Percentiles rank a stretch among this genome's conserved stretches.
Evolutionary conservation across 441 rosid genomes (phyloP).

Genomic region (Pelargonium citronellum): DNA sequence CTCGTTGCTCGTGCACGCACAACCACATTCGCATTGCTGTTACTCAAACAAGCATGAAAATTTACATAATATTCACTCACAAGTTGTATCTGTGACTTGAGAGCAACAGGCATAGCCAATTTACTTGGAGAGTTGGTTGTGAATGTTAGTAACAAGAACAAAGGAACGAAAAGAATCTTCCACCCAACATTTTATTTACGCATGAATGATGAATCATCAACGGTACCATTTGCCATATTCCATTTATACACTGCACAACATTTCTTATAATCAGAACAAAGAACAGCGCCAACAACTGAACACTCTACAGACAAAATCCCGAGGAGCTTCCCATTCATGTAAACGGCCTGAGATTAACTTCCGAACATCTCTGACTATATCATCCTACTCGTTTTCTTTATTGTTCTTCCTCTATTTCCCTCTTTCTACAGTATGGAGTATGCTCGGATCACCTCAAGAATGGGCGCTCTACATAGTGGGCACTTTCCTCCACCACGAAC

Average conservation of each 20-base stretch:
- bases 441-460: slow-evolving; percentile 84
- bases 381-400: slow-evolving; percentile 19
- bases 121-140: no score
- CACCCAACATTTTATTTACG: slow-evolving; percentile 33
- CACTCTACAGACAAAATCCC: slow-evolving; percentile 17
- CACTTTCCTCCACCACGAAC: slow-evolving; percentile 83
- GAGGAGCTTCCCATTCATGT: slow-evolving; percentile 12
- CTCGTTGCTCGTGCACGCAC: no score
- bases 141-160: no score
- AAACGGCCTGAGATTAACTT: background rate
- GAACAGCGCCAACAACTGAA: slow-evolving; percentile 25
- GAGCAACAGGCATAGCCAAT: no score
- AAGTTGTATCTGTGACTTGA: no score
- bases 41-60: no score
- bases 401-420: slow-evolving; percentile 7
- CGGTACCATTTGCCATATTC: slow-evolving; percentile 37
- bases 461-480: slow-evolving; percentile 93
- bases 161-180: slow-evolving; percentile 15
- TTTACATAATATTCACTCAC: no score
- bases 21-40: no score
- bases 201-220: slow-evolving; percentile 26
- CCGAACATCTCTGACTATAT: background rate
- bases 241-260: slow-evolving; percentile 33
- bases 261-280: slow-evolving; percentile 33
- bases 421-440: slow-evolving; percentile 73